phyloP scores from a whole-genome alignment of 2,329 filamentous ascomycete species.

The Pseudogymnoascus verrucosus region DNA sequence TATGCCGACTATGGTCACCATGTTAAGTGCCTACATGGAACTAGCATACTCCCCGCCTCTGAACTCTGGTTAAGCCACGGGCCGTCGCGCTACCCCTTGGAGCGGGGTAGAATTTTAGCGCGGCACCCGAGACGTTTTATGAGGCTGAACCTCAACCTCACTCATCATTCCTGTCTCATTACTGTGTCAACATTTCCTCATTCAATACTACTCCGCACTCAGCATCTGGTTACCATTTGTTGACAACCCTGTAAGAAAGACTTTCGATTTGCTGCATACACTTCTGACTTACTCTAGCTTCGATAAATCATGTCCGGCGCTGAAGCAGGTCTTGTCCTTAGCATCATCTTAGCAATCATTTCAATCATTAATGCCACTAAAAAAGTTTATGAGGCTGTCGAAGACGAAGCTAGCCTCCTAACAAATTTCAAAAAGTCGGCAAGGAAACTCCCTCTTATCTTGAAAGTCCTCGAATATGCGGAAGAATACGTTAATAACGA shows the following conservation, averaged over 20 bases:
- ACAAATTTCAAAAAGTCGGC: slow-evolving; percentile 11
- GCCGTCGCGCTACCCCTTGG: too few species aligned
- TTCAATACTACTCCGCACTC: too few species aligned
- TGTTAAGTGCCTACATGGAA: too few species aligned
- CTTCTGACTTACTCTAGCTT: background rate
- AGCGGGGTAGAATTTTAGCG: too few species aligned
- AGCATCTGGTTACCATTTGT: too few species aligned
- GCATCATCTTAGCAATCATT: slow-evolving; percentile 16
- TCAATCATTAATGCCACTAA: slow-evolving; percentile 14
- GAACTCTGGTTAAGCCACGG: too few species aligned
- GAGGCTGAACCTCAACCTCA: too few species aligned
- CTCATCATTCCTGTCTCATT: too few species aligned
- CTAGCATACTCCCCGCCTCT: too few species aligned
- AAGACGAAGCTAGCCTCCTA: slow-evolving; percentile 10
- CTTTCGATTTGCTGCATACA: background rate
- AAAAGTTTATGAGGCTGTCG: slow-evolving; percentile 10
- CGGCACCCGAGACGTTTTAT: too few species aligned
- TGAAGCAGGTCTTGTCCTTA: slow-evolving; percentile 16
- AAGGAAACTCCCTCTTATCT: background rate
- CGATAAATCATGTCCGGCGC: slow-evolving; percentile 14
- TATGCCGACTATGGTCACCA: too few species aligned
- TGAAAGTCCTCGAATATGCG: background rate
- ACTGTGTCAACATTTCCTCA: too few species aligned
- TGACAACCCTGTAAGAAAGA: background rate
- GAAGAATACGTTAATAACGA: background rate